phyloP scores from a whole-genome alignment of 2,329 filamentous ascomycete species.

The Paecilomyces dactylethromorphus region DNA sequence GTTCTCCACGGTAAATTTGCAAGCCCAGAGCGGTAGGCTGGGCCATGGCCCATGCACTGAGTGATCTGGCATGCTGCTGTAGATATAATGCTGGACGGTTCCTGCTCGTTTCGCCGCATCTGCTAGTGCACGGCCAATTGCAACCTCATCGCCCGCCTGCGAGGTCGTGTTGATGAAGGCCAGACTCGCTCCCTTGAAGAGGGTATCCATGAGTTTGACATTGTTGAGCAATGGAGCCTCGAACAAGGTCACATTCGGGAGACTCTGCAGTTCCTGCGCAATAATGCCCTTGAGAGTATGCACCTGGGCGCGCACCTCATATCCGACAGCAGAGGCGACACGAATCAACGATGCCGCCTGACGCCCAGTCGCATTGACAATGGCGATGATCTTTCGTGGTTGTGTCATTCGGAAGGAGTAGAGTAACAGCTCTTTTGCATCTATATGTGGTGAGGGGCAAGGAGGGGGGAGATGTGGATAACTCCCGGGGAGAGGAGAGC shows the following conservation, averaged over 20 bases:
- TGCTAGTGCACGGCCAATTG: constrained; percentile 80
- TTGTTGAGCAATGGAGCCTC: constrained; percentile 64
- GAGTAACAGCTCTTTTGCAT: neutral
- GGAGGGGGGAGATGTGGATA: constrained; percentile 1
- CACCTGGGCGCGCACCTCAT: constrained; percentile 86
- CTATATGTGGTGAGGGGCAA: constrained; percentile 2
- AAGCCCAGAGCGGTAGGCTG: constrained; percentile 80
- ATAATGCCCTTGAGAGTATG: constrained; percentile 81
- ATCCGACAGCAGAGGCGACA: constrained; percentile 88
- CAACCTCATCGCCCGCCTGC: constrained; percentile 80
- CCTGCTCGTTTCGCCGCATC: constrained; percentile 80
- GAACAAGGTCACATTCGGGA: constrained; percentile 73
- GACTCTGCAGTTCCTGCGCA: constrained; percentile 72
- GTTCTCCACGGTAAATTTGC: constrained; percentile 87
- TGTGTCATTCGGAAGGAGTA: constrained; percentile 30
- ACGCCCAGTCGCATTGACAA: constrained; percentile 92
- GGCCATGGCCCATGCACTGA: constrained; percentile 76
- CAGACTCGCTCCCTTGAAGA: constrained; percentile 78
- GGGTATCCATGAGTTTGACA: constrained; percentile 62
- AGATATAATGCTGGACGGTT: constrained; percentile 79
- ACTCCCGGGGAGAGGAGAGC: neutral
- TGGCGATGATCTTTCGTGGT: constrained; percentile 72
- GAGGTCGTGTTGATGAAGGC: constrained; percentile 98
- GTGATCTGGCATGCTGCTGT: constrained; percentile 96
- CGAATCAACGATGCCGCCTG: constrained; percentile 94